Percentiles rank a stretch among this genome's conserved stretches.
phyloP scores from a whole-genome alignment of 257 asterid species.

The Linderniella brevidens region DNA sequence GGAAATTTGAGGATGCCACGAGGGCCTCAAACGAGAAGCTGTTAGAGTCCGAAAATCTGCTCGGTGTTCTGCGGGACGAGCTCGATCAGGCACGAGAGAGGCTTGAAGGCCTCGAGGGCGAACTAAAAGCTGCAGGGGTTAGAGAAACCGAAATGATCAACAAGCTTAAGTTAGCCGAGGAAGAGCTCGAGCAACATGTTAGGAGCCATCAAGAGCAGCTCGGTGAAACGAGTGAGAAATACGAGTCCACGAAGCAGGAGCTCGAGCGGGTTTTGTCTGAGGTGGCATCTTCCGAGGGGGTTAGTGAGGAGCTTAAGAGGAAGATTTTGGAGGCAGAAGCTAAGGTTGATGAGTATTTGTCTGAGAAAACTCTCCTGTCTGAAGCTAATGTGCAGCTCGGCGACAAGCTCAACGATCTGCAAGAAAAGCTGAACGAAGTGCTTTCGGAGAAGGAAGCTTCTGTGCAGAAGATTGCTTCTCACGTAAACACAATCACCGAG shows the following conservation, averaged over 20 bases:
- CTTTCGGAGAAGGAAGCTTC: conserved; percentile 24
- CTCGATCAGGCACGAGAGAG: conserved; percentile 33
- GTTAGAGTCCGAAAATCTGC: conserved; percentile 45
- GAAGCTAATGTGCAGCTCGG: conserved; percentile 50
- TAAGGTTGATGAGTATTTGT: conserved; percentile 41
- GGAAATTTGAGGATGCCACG: conserved; percentile 31
- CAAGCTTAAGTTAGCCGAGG: conserved; percentile 69
- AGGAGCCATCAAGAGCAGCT: conserved; percentile 33
- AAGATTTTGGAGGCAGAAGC: conserved; percentile 55
- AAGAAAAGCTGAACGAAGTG: conserved; percentile 55
- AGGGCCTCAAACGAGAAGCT: conserved; percentile 40
- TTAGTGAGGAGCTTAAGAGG: conserved; percentile 38
- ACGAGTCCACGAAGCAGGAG: conserved; percentile 20
- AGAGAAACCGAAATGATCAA: conserved; percentile 39
- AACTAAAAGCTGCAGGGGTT: conserved; percentile 34
- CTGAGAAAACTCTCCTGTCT: conserved; percentile 42
- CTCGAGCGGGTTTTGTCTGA: neutral
- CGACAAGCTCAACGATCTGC: conserved; percentile 38
- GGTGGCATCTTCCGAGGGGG: conserved; percentile 23
- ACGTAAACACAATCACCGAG: conserved; percentile 1
- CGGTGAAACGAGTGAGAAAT: conserved; percentile 38
- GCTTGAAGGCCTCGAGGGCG: conserved; percentile 48
- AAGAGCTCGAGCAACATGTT: conserved; percentile 46
- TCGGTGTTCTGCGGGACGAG: conserved; percentile 39
- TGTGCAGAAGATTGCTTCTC: neutral